Evolutionary conservation across 208 protist genomes (phyloP).

Genomic region (Wallacemonas sp.): DNA sequence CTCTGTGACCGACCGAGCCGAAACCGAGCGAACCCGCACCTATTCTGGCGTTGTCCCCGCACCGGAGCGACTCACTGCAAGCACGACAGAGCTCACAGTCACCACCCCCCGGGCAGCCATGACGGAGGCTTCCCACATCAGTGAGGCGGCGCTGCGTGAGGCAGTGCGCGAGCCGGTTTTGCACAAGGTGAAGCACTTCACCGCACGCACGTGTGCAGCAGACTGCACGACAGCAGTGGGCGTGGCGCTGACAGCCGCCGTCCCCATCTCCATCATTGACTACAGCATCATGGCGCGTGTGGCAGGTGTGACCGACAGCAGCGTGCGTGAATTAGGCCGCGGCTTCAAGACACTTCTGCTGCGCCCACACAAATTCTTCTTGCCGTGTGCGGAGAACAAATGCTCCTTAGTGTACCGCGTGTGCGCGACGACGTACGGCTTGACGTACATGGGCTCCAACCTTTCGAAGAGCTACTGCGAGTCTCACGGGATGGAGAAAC

Average conservation of each 20-base stretch:
- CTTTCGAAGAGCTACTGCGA: conserved; percentile 81
- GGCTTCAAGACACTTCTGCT: conserved; percentile 63
- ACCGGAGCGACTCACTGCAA: not conserved
- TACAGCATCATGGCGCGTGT: conserved; percentile 89
- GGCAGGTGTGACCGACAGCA: conserved; percentile 72
- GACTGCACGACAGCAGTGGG: conserved; percentile 64
- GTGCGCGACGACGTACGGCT: conserved; percentile 61
- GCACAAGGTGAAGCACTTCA: conserved; percentile 62
- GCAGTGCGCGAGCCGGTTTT: conserved; percentile 22
- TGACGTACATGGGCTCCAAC: conserved; percentile 82
- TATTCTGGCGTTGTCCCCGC: not conserved
- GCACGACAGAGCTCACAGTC: not conserved
- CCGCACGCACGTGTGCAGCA: conserved; percentile 33
- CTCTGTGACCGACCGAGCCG: too few species aligned
- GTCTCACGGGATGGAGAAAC: conserved; percentile 46
- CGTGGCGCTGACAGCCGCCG: conserved; percentile 65
- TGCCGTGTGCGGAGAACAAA: conserved; percentile 84
- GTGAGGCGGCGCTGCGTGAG: conserved; percentile 29
- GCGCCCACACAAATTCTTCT: conserved; percentile 83
- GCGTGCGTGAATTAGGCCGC: conserved; percentile 54
- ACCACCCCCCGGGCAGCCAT: not conserved
- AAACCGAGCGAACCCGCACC: not conserved
- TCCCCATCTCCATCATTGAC: conserved; percentile 89
- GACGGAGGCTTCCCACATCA: conserved; percentile 12
- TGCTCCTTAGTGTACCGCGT: conserved; percentile 69